Percentiles rank a stretch among this genome's conserved stretches.
phyloP scores from a whole-genome alignment of 768 basidiomycete genomes.

The Termitomyces sp. region DNA sequence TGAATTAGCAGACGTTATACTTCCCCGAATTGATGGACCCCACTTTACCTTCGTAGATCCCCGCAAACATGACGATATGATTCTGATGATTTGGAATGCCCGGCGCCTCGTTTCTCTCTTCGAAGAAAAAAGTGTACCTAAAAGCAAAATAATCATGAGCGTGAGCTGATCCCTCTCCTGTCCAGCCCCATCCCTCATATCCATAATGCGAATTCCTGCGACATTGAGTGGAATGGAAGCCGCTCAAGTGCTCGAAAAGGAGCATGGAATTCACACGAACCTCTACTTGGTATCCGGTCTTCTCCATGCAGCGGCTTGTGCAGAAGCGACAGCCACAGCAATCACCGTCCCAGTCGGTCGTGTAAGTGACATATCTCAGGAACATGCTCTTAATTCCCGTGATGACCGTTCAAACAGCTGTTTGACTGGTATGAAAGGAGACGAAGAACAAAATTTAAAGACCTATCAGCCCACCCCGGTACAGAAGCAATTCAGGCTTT shows the following conservation, averaged over 20 bases:
- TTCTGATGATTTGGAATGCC: constrained; percentile 38
- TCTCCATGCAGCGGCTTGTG: constrained; percentile 52
- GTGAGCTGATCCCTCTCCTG: constrained; percentile 27
- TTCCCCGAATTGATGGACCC: constrained; percentile 40
- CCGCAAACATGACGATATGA: constrained; percentile 29
- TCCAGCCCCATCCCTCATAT: background rate
- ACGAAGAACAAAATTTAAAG: constrained; percentile 17
- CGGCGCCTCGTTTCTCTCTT: constrained; percentile 35
- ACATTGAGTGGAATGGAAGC: constrained; percentile 50
- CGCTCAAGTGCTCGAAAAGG: constrained; percentile 31
- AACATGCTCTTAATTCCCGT: background rate
- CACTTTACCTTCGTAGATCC: constrained; percentile 51
- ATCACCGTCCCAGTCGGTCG: constrained; percentile 45
- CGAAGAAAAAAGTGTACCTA: constrained; percentile 30
- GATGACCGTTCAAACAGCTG: constrained; percentile 24
- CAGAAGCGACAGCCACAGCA: constrained; percentile 42
- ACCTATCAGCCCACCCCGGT: constrained; percentile 33
- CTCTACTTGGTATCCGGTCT: constrained; percentile 47
- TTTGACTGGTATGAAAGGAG: constrained; percentile 37
- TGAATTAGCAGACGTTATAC: constrained; percentile 40
- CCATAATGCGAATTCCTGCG: constrained; percentile 46
- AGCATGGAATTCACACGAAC: constrained; percentile 42
- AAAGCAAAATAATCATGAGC: constrained; percentile 41
- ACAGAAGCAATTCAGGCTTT: constrained; percentile 43
- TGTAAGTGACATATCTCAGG: constrained; percentile 29